phyloP scores from a whole-genome alignment of 176 grass and related monocot genomes.

The Cenchrus purpureus region DNA sequence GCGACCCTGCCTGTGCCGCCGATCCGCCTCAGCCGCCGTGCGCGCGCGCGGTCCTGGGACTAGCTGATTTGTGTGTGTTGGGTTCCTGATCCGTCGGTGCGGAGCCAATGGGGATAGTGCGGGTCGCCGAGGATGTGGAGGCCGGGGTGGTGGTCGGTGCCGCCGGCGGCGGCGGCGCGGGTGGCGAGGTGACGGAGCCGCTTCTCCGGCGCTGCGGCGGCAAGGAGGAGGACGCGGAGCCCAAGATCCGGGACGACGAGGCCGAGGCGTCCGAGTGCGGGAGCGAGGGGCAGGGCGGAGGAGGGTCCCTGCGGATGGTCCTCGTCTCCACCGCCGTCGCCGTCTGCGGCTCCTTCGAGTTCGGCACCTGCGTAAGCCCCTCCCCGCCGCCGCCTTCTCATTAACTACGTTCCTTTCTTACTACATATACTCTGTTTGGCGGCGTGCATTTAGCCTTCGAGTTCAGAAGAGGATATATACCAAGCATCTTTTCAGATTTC shows the following conservation, averaged over 20 bases:
- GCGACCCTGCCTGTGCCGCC: background rate
- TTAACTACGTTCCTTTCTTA: background rate
- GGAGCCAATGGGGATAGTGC: conserved; percentile 31
- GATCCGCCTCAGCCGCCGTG: background rate
- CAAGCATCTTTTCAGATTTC: background rate
- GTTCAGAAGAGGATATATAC: no score
- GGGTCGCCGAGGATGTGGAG: conserved; percentile 30
- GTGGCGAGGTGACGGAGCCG: conserved; percentile 20
- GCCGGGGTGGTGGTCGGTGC: conserved; percentile 8
- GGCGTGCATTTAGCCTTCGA: background rate
- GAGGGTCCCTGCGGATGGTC: conserved; percentile 52
- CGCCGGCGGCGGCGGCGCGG: background rate
- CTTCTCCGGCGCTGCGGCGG: conserved; percentile 5
- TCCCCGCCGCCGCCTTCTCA: background rate
- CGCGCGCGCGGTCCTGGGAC: background rate
- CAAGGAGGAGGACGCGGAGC: background rate
- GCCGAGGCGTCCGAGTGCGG: background rate
- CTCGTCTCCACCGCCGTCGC: conserved; percentile 66
- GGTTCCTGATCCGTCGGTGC: background rate
- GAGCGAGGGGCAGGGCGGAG: background rate
- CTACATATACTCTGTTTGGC: background rate
- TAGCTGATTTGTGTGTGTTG: background rate
- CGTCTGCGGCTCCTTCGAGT: conserved; percentile 81
- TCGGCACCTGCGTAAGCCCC: conserved; percentile 73
- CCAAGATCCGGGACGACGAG: conserved; percentile 20